These are phyloP conservation scores for Potentilla sterilis DNA, from an alignment of 306 rosid species.

Conservation along the genomic window DNA sequence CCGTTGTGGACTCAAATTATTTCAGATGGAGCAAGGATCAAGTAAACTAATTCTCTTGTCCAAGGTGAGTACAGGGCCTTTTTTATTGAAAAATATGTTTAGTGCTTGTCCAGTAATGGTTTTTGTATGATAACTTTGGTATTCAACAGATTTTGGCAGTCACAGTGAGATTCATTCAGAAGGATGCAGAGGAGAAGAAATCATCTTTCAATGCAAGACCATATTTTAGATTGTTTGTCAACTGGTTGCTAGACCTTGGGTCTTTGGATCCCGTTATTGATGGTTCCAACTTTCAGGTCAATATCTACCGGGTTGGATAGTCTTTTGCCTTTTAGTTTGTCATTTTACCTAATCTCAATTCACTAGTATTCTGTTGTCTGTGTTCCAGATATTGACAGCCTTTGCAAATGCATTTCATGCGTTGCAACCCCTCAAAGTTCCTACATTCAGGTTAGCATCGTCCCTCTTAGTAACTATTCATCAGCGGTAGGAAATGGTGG, in stretches of 20 bases:
- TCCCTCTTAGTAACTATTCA: conserved; percentile 1
- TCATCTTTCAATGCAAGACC: conserved; percentile 81
- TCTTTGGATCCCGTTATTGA: conserved; percentile 78
- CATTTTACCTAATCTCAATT: conserved; percentile 8
- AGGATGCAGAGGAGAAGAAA: conserved; percentile 92
- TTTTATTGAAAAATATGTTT: neutral
- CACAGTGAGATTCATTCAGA: conserved; percentile 66
- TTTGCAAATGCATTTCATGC: conserved; percentile 91
- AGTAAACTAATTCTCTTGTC: conserved; percentile 61
- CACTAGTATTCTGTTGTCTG: conserved; percentile 21
- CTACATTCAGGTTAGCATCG: conserved; percentile 75
- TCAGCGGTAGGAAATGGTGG: conserved; percentile 9
- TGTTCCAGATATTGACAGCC: conserved; percentile 71
- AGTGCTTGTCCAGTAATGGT: conserved; percentile 12
- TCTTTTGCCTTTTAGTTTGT: conserved; percentile 14
- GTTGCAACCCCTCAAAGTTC: conserved; percentile 91
- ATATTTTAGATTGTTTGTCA: conserved; percentile 83
- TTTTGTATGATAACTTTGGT: conserved; percentile 24
- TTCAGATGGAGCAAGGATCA: conserved; percentile 65
- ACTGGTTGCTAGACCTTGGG: conserved; percentile 90
- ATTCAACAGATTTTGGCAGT: conserved; percentile 70
- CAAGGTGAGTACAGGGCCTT: conserved; percentile 51
- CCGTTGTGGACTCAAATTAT: conserved; percentile 7
- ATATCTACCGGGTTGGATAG: conserved; percentile 19
- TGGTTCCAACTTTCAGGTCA: conserved; percentile 93